phyloP scores from a whole-genome alignment of 1,139 yeast genomes.

The Scheffersomyces parashehatae region DNA sequence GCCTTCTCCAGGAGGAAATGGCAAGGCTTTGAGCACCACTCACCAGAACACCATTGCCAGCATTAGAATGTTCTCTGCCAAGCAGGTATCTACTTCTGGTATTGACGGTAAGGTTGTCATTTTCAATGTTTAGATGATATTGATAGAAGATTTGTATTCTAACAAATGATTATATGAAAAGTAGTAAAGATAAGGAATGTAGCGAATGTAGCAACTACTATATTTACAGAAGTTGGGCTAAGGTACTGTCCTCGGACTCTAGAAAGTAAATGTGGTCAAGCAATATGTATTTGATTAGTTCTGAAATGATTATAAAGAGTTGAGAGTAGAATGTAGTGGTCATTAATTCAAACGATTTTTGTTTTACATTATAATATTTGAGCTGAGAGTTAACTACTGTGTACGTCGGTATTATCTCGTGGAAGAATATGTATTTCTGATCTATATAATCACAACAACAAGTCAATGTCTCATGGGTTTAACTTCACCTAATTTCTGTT shows the following conservation, averaged over 20 bases:
- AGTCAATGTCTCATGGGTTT: background rate
- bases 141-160: constrained; percentile 1
- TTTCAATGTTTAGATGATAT: constrained; percentile 26
- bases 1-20: constrained; percentile 32
- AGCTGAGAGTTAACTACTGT: too few relatives aligned
- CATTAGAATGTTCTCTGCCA: constrained; percentile 61
- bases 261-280: too few relatives aligned
- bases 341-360: too few relatives aligned
- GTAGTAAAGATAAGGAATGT: background rate
- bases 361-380: too few relatives aligned
- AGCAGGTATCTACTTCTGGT: constrained; percentile 50
- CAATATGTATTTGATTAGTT: too few relatives aligned
- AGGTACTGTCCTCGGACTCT: too few relatives aligned
- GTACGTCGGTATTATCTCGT: too few relatives aligned
- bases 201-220: too few relatives aligned
- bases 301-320: too few relatives aligned
- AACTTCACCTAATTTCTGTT: background rate
- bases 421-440: too few relatives aligned
- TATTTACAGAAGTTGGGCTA: too few relatives aligned
- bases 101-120: constrained; percentile 90
- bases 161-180: background rate
- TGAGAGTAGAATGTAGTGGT: too few relatives aligned
- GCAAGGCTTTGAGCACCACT: constrained; percentile 64
- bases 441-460: background rate
- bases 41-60: constrained; percentile 91